These are phyloP conservation scores for Saccharomyces eubayanus DNA, from an alignment of 805 yeast species.

Conservation along the genomic window DNA sequence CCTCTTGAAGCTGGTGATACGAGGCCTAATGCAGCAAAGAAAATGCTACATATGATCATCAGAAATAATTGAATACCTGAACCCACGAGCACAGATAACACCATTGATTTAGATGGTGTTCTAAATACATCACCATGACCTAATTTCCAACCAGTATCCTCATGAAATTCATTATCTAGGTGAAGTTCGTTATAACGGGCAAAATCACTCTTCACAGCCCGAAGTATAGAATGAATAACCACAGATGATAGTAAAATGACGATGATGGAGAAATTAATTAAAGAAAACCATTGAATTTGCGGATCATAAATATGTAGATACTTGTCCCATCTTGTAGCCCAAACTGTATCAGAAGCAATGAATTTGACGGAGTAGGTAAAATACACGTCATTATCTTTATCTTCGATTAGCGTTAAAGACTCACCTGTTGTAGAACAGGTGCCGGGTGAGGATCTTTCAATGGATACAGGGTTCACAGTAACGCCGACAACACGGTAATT, in stretches of 20 bases:
- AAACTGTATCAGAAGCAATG: constrained; percentile 58
- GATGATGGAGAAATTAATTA: constrained; percentile 75
- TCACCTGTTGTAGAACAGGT: constrained; percentile 24
- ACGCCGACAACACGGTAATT: constrained; percentile 87
- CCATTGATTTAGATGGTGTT: constrained; percentile 60
- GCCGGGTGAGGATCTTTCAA: constrained; percentile 36
- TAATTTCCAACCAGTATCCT: constrained; percentile 95
- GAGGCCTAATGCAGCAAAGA: constrained; percentile 81
- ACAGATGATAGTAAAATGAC: constrained; percentile 69
- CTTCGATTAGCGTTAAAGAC: constrained; percentile 44
- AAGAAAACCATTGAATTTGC: constrained; percentile 91
- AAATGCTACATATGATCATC: constrained; percentile 64
- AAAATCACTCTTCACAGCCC: constrained; percentile 79
- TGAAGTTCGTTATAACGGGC: constrained; percentile 82
- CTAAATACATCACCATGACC: constrained; percentile 94
- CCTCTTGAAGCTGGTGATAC: constrained; percentile 94
- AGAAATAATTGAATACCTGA: constrained; percentile 78
- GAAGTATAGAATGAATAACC: constrained; percentile 67
- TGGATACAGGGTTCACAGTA: constrained; percentile 62
- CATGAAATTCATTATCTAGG: constrained; percentile 77
- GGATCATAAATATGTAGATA: constrained; percentile 88
- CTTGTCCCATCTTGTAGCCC: constrained; percentile 99
- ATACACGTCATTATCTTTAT: constrained; percentile 46
- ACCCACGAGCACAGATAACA: constrained; percentile 76
- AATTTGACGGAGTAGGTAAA: constrained; percentile 80